Base-by-base conservation (phyloP, 2,329 filamentous ascomycete genomes). In the Epichloe aotearoae region DNA sequence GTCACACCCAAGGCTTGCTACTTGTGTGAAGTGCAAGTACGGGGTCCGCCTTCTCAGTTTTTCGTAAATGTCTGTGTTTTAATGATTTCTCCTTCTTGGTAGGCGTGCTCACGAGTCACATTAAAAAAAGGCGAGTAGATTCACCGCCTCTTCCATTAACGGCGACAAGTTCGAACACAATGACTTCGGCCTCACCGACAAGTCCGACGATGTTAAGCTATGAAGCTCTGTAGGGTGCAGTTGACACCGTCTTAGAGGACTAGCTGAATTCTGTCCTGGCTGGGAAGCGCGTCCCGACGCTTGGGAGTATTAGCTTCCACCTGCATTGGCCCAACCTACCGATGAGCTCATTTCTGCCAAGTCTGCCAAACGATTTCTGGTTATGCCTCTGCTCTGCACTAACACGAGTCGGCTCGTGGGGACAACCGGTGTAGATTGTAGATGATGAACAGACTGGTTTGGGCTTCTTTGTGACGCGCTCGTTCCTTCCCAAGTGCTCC, bases 401-500 rank as follows among this genome's bases (percentile, higher is more conserved):
- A 26, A 2, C 23, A 7, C 5, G 23, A 10, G 26, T 10, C 8
- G 8, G 26, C 26, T 30, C 8, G 26, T 1, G 26, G 26, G 8
- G 11, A 30, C 23, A 30, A 11, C 26, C 26, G 26, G 26, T 30
- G 26, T 30, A 11, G 26, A 20, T 3, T 20, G 20, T 20, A 20
- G 20, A 23, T 23, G 4, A 26, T 8, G 10, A 30, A 10, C 8
- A 30, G 26, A 8, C 15, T 19, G 20, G 19, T 30, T 39, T 36
- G 20, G 34, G 45, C 34, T 23, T 26, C 19, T 26, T 15, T 33
- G 36, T 47, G 36, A 39, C 36, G 23, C 41, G 46, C 36, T 39
- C 48, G 38, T 17, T 42, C 48, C 48, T 50, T 50, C 49, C 48
- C 42, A 15, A 46, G 19, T 26, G 20, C 37, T 3, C 44, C 23